A percentile compares a stretch with the other conserved stretches of the same genome.
Evolutionary conservation across 257 asterid genomes (phyloP).

Genomic region (Verbascum thapsus): DNA sequence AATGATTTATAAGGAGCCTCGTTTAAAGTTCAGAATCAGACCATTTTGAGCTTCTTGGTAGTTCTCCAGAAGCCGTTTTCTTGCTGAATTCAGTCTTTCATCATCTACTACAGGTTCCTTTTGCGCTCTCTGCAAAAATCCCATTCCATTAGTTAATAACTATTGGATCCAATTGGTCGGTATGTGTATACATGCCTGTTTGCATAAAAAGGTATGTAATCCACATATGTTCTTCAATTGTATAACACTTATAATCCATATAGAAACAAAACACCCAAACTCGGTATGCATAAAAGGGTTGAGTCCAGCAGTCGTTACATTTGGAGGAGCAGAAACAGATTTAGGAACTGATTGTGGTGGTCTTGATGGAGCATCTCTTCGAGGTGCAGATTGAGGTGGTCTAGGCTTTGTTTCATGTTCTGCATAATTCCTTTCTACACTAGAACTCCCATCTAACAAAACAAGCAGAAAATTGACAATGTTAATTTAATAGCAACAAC

Average conservation of each 20-base stretch:
- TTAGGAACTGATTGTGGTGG: constrained; percentile 67
- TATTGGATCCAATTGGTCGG: not conserved
- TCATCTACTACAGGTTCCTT: constrained; percentile 63
- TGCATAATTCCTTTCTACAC: constrained; percentile 63
- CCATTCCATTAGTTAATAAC: constrained; percentile 24
- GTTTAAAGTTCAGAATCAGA: constrained; percentile 40
- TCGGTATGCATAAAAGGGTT: constrained; percentile 3
- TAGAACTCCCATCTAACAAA: constrained; percentile 69
- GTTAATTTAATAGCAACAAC: constrained; percentile 10
- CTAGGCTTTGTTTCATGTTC: constrained; percentile 68
- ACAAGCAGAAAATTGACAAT: constrained; percentile 7
- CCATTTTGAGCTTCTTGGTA: constrained; percentile 98
- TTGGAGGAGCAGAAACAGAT: constrained; percentile 69
- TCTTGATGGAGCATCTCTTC: constrained; percentile 65
- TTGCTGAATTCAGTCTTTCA: constrained; percentile 79
- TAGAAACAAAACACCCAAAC: not conserved
- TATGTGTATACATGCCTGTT: too few relatives aligned
- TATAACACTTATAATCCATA: not conserved
- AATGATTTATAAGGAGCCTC: too few relatives aligned
- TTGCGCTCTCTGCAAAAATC: constrained; percentile 69
- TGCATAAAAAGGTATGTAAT: not conserved
- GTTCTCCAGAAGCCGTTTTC: constrained; percentile 95
- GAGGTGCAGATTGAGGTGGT: constrained; percentile 49
- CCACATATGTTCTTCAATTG: not conserved
- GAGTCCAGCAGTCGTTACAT: constrained; percentile 46